A percentile compares a stretch with the other conserved stretches of the same genome.
Conservation (phyloP, 2,329 filamentous ascomycete genomes). For the Cytospora mali region DNA sequence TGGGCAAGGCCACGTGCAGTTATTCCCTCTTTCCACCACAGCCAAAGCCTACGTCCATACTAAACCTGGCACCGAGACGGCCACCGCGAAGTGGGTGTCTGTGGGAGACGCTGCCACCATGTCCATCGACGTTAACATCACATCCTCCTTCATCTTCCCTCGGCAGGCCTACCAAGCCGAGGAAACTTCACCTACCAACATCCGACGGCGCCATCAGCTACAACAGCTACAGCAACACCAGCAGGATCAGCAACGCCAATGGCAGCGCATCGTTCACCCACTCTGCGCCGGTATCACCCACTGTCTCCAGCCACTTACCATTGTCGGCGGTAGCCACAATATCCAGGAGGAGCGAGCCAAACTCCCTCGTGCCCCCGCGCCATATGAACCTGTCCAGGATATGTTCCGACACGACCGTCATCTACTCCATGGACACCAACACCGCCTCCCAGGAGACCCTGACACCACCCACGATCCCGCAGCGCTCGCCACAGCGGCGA, state of each 20-base stretch:
- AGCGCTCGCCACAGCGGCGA: neutral
- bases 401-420: slow-evolving; percentile 5
- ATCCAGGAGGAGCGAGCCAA: slow-evolving; percentile 1
- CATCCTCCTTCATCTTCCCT: neutral
- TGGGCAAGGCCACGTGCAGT: slow-evolving; percentile 22
- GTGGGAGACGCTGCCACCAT: neutral
- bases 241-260: no score
- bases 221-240: slow-evolving; percentile 11
- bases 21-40: slow-evolving; percentile 27
- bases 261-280: slow-evolving; percentile 15
- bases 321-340: neutral
- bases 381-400: neutral
- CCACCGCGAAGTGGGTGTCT: slow-evolving; percentile 1
- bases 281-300: slow-evolving; percentile 6
- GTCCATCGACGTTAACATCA: neutral
- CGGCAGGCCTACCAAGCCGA: slow-evolving; percentile 12
- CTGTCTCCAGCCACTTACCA: neutral
- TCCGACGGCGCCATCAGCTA: slow-evolving; percentile 20
- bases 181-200: slow-evolving; percentile 15
- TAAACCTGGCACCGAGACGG: neutral
- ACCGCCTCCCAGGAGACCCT: neutral
- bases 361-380: neutral
- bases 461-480: neutral
- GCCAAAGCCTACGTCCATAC: neutral
- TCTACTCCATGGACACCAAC: slow-evolving; percentile 2